These are phyloP conservation scores for Solanum microdontum DNA, from an alignment of 257 asterid genomes.

Conservation along the genomic window DNA sequence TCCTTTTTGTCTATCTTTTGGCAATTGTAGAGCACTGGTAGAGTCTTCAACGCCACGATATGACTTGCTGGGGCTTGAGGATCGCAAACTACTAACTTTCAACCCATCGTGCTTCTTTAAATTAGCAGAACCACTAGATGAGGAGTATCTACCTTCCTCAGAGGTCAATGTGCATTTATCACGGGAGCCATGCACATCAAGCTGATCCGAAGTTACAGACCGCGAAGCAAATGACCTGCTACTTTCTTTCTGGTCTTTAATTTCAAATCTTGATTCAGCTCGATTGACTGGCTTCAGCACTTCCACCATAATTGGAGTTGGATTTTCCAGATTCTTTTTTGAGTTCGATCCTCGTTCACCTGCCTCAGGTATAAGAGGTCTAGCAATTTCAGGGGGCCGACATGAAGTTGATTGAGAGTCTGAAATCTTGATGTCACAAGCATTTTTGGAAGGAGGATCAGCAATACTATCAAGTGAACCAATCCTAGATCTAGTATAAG, in stretches of 20 bases:
- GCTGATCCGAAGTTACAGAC: conserved; percentile 7
- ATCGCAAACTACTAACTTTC: conserved; percentile 16
- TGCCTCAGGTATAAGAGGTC: conserved; percentile 1
- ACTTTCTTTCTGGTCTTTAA: conserved; percentile 13
- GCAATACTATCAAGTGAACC: conserved; percentile 14
- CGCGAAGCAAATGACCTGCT: conserved; percentile 14
- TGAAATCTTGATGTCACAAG: conserved; percentile 12
- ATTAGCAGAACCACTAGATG: conserved; percentile 3
- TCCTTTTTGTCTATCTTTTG: conserved; percentile 17
- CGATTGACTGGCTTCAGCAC: conserved; percentile 16
- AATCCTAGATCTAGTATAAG: conserved; percentile 24
- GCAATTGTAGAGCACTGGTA: conserved; percentile 9
- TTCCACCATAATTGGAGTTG: conserved; percentile 4
- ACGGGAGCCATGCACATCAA: conserved; percentile 1
- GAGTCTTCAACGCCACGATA: conserved; percentile 12
- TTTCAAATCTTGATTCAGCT: conserved; percentile 9
- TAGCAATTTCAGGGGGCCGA: conserved; percentile 9
- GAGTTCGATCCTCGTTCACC: conserved; percentile 10
- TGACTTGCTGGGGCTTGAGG: conserved; percentile 7
- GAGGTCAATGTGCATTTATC: conserved; percentile 1
- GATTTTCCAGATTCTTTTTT: conserved; percentile 14
- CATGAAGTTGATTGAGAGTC: conserved; percentile 9
- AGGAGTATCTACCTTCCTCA: conserved; percentile 11
- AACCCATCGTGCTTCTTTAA: conserved; percentile 6
- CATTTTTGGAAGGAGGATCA: conserved; percentile 10